These are phyloP conservation scores for Geotrichum histeridarum DNA, from an alignment of 1,139 yeast genomes.

Conservation along the genomic window DNA sequence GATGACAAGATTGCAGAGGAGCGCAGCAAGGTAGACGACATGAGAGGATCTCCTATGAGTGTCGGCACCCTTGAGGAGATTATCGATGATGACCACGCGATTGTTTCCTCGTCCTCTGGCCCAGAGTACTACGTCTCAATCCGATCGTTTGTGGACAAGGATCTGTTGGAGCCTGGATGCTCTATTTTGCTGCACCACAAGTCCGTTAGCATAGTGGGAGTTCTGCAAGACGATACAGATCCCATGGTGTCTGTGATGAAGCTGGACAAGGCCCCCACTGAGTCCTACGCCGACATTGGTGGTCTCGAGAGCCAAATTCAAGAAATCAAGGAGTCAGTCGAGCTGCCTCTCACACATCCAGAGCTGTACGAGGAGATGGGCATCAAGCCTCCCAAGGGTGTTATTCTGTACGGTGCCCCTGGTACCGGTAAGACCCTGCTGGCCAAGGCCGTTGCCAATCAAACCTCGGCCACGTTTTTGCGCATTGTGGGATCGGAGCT, in stretches of 20 bases:
- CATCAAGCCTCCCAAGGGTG: constrained; percentile 98
- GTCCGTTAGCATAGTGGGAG: constrained; percentile 92
- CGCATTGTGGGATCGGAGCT: constrained; percentile 96
- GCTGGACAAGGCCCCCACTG: constrained; percentile 94
- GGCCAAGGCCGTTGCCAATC: constrained; percentile 98
- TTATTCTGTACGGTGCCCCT: constrained; percentile 95
- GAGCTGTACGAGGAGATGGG: constrained; percentile 99
- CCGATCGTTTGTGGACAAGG: constrained; percentile 96
- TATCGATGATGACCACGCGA: constrained; percentile 97
- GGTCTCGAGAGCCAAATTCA: constrained; percentile 95
- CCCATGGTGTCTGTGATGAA: constrained; percentile 98
- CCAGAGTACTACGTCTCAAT: constrained; percentile 96
- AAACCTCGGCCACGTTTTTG: constrained; percentile 91
- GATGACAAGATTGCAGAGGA: constrained; percentile 97
- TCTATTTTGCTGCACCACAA: constrained; percentile 93
- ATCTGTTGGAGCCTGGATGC: constrained; percentile 95
- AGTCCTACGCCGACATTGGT: constrained; percentile 95
- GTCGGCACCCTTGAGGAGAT: constrained; percentile 96
- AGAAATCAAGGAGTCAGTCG: constrained; percentile 97
- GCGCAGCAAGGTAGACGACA: constrained; percentile 87
- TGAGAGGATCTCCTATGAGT: constrained; percentile 95
- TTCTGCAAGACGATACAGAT: constrained; percentile 92
- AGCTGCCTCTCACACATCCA: constrained; percentile 94
- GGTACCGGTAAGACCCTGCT: constrained; percentile 97
- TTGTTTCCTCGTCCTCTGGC: constrained; percentile 92